These are phyloP conservation scores for Botrytis elliptica DNA, from an alignment of 2,329 filamentous ascomycete genomes.

Conservation along the genomic window DNA sequence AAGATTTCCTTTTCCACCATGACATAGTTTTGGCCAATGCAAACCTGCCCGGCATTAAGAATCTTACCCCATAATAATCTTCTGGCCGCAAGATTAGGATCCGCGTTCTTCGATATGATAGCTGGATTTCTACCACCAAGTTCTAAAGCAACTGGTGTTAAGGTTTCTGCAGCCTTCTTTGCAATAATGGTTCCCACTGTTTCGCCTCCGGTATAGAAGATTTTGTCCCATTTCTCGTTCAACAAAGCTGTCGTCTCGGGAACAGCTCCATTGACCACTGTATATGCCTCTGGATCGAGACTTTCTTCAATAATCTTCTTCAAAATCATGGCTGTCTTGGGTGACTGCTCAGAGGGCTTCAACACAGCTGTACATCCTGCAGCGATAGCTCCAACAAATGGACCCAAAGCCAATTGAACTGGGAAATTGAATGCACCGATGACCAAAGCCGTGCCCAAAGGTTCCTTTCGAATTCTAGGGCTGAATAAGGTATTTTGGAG, in stretches of 20 bases:
- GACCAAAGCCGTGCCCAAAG: conserved; percentile 76
- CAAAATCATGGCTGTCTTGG: conserved; percentile 73
- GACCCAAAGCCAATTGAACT: conserved; percentile 73
- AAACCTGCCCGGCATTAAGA: conserved; percentile 85
- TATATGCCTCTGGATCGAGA: conserved; percentile 76
- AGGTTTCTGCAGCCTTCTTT: conserved; percentile 82
- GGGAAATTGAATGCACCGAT: conserved; percentile 97
- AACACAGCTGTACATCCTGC: conserved; percentile 87
- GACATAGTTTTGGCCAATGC: conserved; percentile 89
- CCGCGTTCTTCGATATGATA: conserved; percentile 80
- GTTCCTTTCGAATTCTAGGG: conserved; percentile 81
- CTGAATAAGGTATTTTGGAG: conserved; percentile 66
- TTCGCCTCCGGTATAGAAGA: conserved; percentile 87
- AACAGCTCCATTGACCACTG: conserved; percentile 76
- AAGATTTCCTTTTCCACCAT: conserved; percentile 76
- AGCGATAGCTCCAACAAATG: conserved; percentile 84
- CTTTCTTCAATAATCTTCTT: conserved; percentile 73
- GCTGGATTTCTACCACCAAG: conserved; percentile 90
- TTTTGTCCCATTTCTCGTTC: conserved; percentile 93
- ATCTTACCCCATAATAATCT: conserved; percentile 88
- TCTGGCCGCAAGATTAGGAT: conserved; percentile 76
- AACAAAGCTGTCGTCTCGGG: conserved; percentile 79
- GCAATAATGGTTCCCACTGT: conserved; percentile 82
- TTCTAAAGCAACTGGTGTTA: conserved; percentile 87
- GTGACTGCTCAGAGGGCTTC: conserved; percentile 85